A percentile compares a stretch with the other conserved stretches of the same genome.
Evolutionary conservation across 495 filamentous ascomycete species (phyloP).

Genomic region (Xeromyces bisporus): DNA sequence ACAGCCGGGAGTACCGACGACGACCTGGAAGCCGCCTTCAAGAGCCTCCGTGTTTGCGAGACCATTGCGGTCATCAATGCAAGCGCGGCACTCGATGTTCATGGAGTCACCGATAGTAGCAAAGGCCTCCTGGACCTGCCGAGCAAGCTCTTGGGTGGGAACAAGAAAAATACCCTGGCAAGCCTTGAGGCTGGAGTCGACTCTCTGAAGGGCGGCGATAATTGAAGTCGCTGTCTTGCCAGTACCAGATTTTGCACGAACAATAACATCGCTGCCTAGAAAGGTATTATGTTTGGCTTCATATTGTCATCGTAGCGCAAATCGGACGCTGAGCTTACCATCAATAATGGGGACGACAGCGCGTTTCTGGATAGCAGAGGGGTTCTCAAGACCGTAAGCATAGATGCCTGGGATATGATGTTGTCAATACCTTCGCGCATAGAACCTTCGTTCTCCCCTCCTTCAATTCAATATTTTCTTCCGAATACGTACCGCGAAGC

Average conservation of each 20-base stretch:
- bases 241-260: conserved; percentile 96
- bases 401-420: conserved; percentile 74
- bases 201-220: conserved; percentile 93
- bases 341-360: conserved; percentile 99
- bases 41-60: conserved; percentile 96
- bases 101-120: conserved; percentile 98
- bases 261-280: conserved; percentile 90
- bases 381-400: conserved; percentile 97
- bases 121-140: conserved; percentile 98
- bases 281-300: conserved; percentile 8
- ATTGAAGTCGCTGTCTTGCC: conserved; percentile 99
- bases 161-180: conserved; percentile 94
- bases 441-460: conserved; percentile 10
- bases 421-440: too few relatives aligned
- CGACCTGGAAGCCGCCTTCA: conserved; percentile 86
- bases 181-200: conserved; percentile 82
- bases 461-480: conserved; percentile 8
- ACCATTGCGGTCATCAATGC: conserved; percentile 96
- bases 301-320: conserved; percentile 6
- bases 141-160: conserved; percentile 92
- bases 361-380: conserved; percentile 97
- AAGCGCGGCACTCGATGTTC: conserved; percentile 97
- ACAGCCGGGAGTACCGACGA: conserved; percentile 92
- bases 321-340: conserved; percentile 45
- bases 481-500: conserved; percentile 65